Evolutionary conservation across 106 monocot genomes (phyloP).

Genomic region (Dactylorhiza incarnata): DNA sequence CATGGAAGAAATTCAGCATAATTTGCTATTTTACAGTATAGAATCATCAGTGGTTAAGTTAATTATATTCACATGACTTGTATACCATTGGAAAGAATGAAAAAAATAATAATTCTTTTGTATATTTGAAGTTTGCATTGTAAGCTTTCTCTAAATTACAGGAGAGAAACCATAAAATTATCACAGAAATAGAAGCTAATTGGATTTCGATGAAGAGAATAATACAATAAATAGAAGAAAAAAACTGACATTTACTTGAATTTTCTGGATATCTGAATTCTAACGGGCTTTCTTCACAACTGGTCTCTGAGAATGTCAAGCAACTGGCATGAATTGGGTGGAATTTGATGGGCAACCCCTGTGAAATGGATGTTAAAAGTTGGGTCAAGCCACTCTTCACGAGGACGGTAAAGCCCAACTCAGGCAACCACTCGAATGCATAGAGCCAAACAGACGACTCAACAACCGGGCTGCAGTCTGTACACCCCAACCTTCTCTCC

Average conservation of each 20-base stretch:
- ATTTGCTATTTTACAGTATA: too few relatives aligned
- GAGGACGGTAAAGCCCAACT: too few relatives aligned
- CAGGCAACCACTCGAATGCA: too few relatives aligned
- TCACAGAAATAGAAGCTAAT: background rate
- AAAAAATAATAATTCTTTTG: background rate
- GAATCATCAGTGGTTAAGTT: background rate
- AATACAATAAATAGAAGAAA: background rate
- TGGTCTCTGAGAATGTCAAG: background rate
- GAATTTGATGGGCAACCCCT: background rate
- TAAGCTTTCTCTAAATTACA: background rate
- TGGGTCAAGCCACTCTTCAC: too few relatives aligned
- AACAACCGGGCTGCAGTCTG: too few relatives aligned
- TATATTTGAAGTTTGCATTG: background rate
- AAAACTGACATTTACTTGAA: background rate
- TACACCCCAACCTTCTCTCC: too few relatives aligned
- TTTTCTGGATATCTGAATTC: background rate
- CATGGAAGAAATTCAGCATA: too few relatives aligned
- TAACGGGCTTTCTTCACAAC: background rate
- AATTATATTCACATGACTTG: background rate
- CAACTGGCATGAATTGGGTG: background rate
- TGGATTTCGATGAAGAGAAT: background rate
- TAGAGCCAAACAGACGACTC: too few relatives aligned
- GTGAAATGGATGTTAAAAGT: background rate
- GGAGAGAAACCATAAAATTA: background rate
- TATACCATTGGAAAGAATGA: background rate